Conservation (phyloP, 1,284 basidiomycete species). For the Stereum hirsutum region DNA sequence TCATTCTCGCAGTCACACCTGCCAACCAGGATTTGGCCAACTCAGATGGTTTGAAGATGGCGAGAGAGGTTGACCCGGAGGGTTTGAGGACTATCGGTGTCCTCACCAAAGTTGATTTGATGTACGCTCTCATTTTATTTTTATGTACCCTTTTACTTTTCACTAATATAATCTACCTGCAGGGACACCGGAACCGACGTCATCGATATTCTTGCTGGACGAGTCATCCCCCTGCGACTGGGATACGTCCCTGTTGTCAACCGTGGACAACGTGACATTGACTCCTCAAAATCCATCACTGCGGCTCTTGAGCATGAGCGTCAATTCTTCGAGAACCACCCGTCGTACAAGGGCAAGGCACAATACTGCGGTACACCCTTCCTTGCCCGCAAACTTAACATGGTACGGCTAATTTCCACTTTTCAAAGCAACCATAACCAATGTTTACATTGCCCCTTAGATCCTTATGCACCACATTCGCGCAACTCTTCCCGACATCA, state of each 20-base stretch:
- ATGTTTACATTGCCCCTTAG: slow-evolving; percentile 26
- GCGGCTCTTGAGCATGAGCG: slow-evolving; percentile 85
- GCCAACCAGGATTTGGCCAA: slow-evolving; percentile 98
- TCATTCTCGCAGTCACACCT: slow-evolving; percentile 91
- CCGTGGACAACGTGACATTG: slow-evolving; percentile 95
- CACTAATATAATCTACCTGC: slow-evolving; percentile 6
- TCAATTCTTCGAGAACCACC: slow-evolving; percentile 90
- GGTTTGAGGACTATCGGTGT: slow-evolving; percentile 96
- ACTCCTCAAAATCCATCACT: slow-evolving; percentile 76
- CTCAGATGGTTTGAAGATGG: slow-evolving; percentile 95
- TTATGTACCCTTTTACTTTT: slow-evolving; percentile 1
- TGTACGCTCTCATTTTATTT: slow-evolving; percentile 44
- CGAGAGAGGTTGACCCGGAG: slow-evolving; percentile 94
- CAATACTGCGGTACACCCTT: slow-evolving; percentile 98
- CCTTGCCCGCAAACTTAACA: slow-evolving; percentile 93
- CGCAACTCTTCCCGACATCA: slow-evolving; percentile 94
- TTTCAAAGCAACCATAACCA: too few relatives aligned
- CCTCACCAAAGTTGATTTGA: slow-evolving; percentile 94
- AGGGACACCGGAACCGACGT: slow-evolving; percentile 97
- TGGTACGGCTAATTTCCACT: too few relatives aligned
- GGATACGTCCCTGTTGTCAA: slow-evolving; percentile 99
- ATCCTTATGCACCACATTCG: slow-evolving; percentile 99
- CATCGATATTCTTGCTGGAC: slow-evolving; percentile 96
- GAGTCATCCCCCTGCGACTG: slow-evolving; percentile 87
- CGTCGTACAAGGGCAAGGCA: slow-evolving; percentile 87